These are phyloP conservation scores for Paramecium sonneborni DNA, from an alignment of 73 alveolate species.

Conservation along the genomic window DNA sequence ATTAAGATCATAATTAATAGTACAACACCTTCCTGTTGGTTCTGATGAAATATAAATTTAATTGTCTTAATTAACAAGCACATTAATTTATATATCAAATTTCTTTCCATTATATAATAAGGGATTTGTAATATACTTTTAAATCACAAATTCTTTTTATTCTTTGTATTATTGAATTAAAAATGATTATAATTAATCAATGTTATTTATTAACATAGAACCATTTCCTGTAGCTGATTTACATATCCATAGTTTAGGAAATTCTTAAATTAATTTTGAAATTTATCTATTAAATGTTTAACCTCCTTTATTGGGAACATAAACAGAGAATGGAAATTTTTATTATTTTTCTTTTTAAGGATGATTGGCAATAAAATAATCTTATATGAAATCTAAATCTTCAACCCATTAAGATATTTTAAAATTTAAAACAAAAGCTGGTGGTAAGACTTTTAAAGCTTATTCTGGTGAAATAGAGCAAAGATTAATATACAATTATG, in stretches of 20 bases:
- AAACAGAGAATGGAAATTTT: background rate
- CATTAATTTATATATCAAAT: conserved; percentile 90
- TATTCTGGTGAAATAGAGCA: conserved; percentile 6
- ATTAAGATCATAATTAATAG: conserved; percentile 41
- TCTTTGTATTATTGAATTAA: background rate
- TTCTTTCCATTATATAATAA: conserved; percentile 83
- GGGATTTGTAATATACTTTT: conserved; percentile 88
- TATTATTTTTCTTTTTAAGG: background rate
- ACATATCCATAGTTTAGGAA: background rate
- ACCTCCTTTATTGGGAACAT: background rate
- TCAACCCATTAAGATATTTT: conserved; percentile 7
- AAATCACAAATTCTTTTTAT: conserved; percentile 61
- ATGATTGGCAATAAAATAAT: background rate
- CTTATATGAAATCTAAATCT: background rate
- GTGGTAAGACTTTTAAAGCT: background rate
- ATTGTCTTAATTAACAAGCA: conserved; percentile 74
- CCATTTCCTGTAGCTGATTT: background rate
- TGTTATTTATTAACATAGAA: background rate
- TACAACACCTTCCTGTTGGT: conserved; percentile 71
- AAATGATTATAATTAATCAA: background rate
- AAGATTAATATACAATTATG: background rate
- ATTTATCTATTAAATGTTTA: background rate
- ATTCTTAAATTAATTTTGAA: background rate
- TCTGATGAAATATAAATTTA: conserved; percentile 66
- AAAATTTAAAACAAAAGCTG: background rate